These are phyloP conservation scores for Termitomyces sp. DNA, from an alignment of 768 basidiomycete genomes.

Conservation along the genomic window DNA sequence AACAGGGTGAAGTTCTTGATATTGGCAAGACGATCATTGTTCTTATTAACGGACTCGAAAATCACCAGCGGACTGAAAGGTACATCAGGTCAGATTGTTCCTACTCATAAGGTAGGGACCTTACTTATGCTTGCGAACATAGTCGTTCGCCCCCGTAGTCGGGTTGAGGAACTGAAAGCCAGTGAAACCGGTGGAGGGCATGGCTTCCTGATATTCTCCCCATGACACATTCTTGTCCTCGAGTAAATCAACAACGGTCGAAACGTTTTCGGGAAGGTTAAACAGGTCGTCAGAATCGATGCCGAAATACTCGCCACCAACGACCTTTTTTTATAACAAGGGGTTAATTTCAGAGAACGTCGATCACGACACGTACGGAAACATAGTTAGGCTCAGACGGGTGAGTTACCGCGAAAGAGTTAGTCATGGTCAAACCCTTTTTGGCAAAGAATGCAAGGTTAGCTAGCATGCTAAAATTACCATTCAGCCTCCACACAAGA, in stretches of 20 bases:
- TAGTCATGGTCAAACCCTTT: slow-evolving; percentile 42
- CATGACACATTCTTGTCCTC: slow-evolving; percentile 55
- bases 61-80: slow-evolving; percentile 34
- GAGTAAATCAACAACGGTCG: slow-evolving; percentile 54
- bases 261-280: slow-evolving; percentile 39
- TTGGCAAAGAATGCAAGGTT: slow-evolving; percentile 33
- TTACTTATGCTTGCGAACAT: slow-evolving; percentile 26
- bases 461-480: not conserved
- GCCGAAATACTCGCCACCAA: slow-evolving; percentile 28
- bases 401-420: slow-evolving; percentile 46
- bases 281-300: slow-evolving; percentile 31
- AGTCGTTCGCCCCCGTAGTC: slow-evolving; percentile 16
- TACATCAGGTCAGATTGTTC: not conserved
- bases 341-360: slow-evolving; percentile 11
- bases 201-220: slow-evolving; percentile 56
- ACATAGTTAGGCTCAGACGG: slow-evolving; percentile 61
- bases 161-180: slow-evolving; percentile 28
- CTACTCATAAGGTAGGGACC: not conserved
- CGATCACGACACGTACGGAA: slow-evolving; percentile 17
- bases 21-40: slow-evolving; percentile 32
- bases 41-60: slow-evolving; percentile 42
- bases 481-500: not conserved
- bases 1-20: slow-evolving; percentile 63
- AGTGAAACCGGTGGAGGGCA: slow-evolving; percentile 45
- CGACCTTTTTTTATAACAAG: slow-evolving; percentile 1